A percentile compares a stretch with the other conserved stretches of the same genome.
Conservation (phyloP, 306 rosid species). For the Lablab purpureus region DNA sequence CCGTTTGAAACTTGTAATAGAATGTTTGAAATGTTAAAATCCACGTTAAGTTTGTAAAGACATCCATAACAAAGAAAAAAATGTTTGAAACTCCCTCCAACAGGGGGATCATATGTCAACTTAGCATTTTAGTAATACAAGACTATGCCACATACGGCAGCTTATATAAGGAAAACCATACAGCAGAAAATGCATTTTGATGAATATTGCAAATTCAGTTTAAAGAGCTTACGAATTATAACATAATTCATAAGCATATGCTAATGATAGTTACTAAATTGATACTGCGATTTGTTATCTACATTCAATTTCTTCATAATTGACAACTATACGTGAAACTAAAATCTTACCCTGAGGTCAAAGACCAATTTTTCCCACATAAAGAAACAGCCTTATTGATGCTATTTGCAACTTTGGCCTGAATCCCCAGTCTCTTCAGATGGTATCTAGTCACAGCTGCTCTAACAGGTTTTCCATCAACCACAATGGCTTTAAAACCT, state of each 20-base stretch:
- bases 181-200: constrained; percentile 1
- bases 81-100: background rate
- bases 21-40: background rate
- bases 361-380: constrained; percentile 71
- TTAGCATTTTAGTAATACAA: background rate
- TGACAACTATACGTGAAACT: constrained; percentile 10
- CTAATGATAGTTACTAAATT: background rate
- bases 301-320: constrained; percentile 25
- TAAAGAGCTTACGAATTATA: background rate
- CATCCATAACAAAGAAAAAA: background rate
- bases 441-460: constrained; percentile 94
- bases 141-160: background rate
- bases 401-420: constrained; percentile 67
- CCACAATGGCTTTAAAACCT: constrained; percentile 84
- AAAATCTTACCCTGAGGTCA: constrained; percentile 64
- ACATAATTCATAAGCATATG: background rate
- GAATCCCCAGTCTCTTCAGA: constrained; percentile 90
- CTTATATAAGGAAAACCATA: background rate
- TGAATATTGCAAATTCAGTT: background rate
- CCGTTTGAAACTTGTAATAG: background rate
- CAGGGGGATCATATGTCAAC: background rate
- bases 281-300: background rate
- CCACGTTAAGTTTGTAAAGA: constrained; percentile 1
- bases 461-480: constrained; percentile 92
- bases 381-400: constrained; percentile 66